Conservation (phyloP, 2,329 filamentous ascomycete species). For the Myriosclerotinia scirpicola region DNA sequence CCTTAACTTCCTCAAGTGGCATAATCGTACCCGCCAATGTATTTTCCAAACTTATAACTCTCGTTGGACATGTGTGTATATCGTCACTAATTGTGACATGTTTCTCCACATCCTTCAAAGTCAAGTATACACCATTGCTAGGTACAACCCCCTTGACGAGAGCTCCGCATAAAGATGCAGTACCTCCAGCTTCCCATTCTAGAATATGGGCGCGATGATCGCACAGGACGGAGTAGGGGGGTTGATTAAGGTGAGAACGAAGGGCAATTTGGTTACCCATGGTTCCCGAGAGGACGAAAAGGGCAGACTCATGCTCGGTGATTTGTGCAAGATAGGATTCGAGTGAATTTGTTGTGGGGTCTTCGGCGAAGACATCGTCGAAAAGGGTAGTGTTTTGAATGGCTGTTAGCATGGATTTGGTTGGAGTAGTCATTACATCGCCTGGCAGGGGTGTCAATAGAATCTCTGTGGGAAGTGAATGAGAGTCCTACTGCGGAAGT, state of each 20-base stretch:
- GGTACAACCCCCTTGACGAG: slow-evolving; percentile 66
- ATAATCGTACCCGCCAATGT: slow-evolving; percentile 78
- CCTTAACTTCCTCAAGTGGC: slow-evolving; percentile 68
- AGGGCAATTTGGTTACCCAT: slow-evolving; percentile 92
- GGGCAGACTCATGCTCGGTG: slow-evolving; percentile 70
- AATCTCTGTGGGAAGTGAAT: neutral
- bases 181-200: slow-evolving; percentile 63
- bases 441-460: slow-evolving; percentile 43
- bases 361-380: slow-evolving; percentile 83
- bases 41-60: slow-evolving; percentile 81
- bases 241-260: slow-evolving; percentile 72
- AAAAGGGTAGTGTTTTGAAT: slow-evolving; percentile 72
- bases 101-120: slow-evolving; percentile 62
- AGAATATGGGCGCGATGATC: slow-evolving; percentile 79
- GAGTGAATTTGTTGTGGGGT: slow-evolving; percentile 73
- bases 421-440: slow-evolving; percentile 75
- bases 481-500: slow-evolving; percentile 39
- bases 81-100: slow-evolving; percentile 65
- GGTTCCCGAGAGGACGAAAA: slow-evolving; percentile 85
- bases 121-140: slow-evolving; percentile 64
- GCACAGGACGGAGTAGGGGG: slow-evolving; percentile 77
- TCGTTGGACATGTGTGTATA: slow-evolving; percentile 76
- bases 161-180: slow-evolving; percentile 69
- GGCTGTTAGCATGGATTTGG: slow-evolving; percentile 76
- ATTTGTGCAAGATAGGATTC: slow-evolving; percentile 73